These are phyloP conservation scores for Pythium angustatum DNA, from an alignment of 352 stramenopile species.

Conservation along the genomic window DNA sequence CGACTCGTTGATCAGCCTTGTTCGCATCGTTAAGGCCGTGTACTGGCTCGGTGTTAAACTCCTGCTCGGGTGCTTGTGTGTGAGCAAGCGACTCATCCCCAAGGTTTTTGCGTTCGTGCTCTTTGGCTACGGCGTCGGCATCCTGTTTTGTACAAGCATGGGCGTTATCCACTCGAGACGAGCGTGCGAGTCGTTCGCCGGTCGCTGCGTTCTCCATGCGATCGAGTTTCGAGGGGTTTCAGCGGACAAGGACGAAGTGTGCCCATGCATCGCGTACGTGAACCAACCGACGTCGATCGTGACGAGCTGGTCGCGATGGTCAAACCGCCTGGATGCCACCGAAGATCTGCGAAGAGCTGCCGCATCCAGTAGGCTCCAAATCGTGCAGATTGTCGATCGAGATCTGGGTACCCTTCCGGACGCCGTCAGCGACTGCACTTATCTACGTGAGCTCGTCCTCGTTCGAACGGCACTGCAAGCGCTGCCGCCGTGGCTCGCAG, in stretches of 20 bases:
- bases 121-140: slow-evolving; percentile 16
- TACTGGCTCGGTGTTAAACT: slow-evolving; percentile 20
- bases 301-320: slow-evolving; percentile 18
- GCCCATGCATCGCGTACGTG: slow-evolving; percentile 23
- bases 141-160: slow-evolving; percentile 8
- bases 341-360: neutral
- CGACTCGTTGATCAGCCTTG: slow-evolving; percentile 15
- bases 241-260: neutral
- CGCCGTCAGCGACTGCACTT: slow-evolving; percentile 1
- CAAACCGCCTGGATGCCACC: neutral
- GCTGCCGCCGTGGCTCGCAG: slow-evolving; percentile 17
- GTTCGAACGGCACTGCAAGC: neutral
- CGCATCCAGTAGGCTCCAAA: slow-evolving; percentile 3
- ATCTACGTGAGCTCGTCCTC: slow-evolving; percentile 15
- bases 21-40: slow-evolving; percentile 8
- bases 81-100: slow-evolving; percentile 16
- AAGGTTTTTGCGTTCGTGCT: slow-evolving; percentile 14
- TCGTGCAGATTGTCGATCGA: slow-evolving; percentile 22
- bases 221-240: slow-evolving; percentile 11
- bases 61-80: slow-evolving; percentile 14
- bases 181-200: slow-evolving; percentile 5
- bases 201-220: slow-evolving; percentile 10
- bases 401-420: slow-evolving; percentile 7
- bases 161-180: slow-evolving; percentile 6
- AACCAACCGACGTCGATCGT: slow-evolving; percentile 2